phyloP scores from a whole-genome alignment of 805 yeast genomes.

The Kazachstania taianensis region DNA sequence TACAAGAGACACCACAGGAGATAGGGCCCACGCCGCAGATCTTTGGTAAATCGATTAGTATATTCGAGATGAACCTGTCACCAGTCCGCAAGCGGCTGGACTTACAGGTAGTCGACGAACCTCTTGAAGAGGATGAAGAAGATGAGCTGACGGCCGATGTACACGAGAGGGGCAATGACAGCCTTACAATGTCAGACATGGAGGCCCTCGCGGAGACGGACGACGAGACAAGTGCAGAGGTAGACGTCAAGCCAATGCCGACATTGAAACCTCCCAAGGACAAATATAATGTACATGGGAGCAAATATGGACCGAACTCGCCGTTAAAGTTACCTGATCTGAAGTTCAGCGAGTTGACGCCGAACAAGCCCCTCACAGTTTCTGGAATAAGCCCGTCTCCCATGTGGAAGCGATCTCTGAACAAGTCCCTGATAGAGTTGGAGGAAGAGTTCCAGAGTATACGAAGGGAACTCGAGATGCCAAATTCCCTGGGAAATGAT shows the following conservation, averaged over 20 bases:
- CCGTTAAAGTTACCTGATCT: conserved; percentile 23
- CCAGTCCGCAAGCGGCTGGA: conserved; percentile 15
- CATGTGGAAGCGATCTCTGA: conserved; percentile 19
- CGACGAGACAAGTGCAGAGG: not conserved
- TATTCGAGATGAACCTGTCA: conserved; percentile 46
- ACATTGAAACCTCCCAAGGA: too few species aligned
- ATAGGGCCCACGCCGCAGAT: conserved; percentile 86
- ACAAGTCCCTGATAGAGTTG: conserved; percentile 19
- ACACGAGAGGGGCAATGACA: not conserved
- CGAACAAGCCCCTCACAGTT: too few species aligned
- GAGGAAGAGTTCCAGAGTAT: conserved; percentile 26
- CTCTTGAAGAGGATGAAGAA: conserved; percentile 6
- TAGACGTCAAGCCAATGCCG: conserved; percentile 3
- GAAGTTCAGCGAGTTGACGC: too few species aligned
- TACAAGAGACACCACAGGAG: not conserved
- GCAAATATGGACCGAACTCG: conserved; percentile 25
- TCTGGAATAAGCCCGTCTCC: conserved; percentile 19
- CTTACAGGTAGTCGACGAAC: conserved; percentile 14
- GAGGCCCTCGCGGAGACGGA: not conserved
- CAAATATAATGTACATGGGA: too few species aligned
- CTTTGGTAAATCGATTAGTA: conserved; percentile 62
- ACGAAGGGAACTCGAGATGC: conserved; percentile 3
- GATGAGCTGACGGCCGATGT: not conserved
- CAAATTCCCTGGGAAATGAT: not conserved
- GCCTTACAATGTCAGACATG: too few species aligned